phyloP scores from a whole-genome alignment of 176 grass and related monocot species.

The Hyparrhenia diplandra region DNA sequence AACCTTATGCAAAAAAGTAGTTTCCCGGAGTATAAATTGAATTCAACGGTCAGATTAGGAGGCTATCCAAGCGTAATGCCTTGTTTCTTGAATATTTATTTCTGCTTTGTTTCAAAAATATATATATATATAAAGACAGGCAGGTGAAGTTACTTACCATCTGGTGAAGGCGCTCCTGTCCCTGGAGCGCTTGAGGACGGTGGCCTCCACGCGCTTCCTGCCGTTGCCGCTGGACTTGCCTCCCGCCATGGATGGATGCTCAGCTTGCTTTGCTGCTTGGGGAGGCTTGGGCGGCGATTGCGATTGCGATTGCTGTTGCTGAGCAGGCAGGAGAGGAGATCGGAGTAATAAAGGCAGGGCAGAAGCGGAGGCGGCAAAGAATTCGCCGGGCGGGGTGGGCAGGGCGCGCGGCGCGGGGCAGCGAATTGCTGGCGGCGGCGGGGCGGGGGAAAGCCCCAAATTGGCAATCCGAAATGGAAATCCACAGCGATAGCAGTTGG shows the following conservation, averaged over 20 bases:
- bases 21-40: too few relatives aligned
- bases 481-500: too few relatives aligned
- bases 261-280: neutral
- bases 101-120: too few relatives aligned
- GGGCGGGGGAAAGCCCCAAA: neutral
- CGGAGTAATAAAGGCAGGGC: neutral
- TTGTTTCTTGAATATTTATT: too few relatives aligned
- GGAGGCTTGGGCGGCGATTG: neutral
- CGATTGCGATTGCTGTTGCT: neutral
- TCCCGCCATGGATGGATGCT: constrained; percentile 37
- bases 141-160: constrained; percentile 42
- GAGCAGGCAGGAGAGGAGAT: neutral
- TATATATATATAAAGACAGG: too few relatives aligned
- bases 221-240: constrained; percentile 31
- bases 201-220: constrained; percentile 73
- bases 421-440: neutral
- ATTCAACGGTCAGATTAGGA: too few relatives aligned
- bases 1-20: too few relatives aligned
- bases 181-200: constrained; percentile 70
- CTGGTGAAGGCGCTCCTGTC: constrained; percentile 86
- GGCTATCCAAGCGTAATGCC: too few relatives aligned
- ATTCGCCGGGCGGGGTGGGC: neutral
- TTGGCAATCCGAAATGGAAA: too few relatives aligned
- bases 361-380: neutral
- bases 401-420: too few relatives aligned